Evolutionary conservation across 78 protist species (phyloP), one percentile per base, ranked within the genome.

Genomic region (Isochrysis galbana): DNA sequence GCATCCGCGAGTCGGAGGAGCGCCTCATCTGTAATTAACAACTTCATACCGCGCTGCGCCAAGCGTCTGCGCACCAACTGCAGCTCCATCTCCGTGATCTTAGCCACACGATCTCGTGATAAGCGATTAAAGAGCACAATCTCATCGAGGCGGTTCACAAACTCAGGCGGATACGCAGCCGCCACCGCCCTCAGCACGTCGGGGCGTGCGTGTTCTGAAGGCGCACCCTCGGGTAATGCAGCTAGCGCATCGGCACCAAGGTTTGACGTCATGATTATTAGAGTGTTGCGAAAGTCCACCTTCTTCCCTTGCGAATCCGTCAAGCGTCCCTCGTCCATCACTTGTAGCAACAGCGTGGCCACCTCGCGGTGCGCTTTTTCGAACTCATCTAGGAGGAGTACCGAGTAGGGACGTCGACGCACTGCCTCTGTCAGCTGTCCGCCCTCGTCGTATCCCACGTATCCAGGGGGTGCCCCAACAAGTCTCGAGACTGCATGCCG

Each of bases 391-490:
- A 95, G 92, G 32, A 95, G 94, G 32, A 95, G 80, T 22, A 95
- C 90, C 39, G 91, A 93, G 88, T 95, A 95, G 10, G 96, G 96
- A 47, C 94, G 41, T n/a, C 96, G 87, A 14, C 96, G 88, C 38
- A 95, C 96, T 23, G 91, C 93, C 74, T 95, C 96, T 22, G 96
- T 95, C 19, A 95, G 95, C 77, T 47, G 77, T 7, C 96, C 96
- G 26, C 96, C 96, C 83, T 95, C 96, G 22, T 95, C 96, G 95
- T 94, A 95, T 29, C 96, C 96, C 5, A 95, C 95, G 89, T 95
- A 95, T 5, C 96, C 96, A 32, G 96, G 96, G 23, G 96, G 95
- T 0, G 95, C 93, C 42, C 95, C 95, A 23, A 95, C 95, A 19
- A 95, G 51, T 3, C 96, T 36, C 25, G 93, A 51, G 47, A 95